Base-by-base conservation (phyloP, 208 protist genomes). In the Blechomonas ayalai region DNA sequence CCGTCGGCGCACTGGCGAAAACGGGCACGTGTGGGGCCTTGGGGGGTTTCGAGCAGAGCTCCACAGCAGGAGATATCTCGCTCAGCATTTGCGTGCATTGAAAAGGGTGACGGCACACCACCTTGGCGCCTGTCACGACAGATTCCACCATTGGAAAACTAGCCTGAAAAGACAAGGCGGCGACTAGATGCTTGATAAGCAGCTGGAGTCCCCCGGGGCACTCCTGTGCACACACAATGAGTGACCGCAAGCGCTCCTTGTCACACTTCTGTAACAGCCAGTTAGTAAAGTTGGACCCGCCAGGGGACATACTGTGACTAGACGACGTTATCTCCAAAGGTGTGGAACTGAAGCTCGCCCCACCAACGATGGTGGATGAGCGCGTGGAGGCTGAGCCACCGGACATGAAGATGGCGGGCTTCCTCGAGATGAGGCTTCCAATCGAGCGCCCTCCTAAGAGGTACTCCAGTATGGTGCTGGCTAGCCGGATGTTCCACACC, bases 81-180 rank as follows among this genome's bases (percentile, higher is more conserved):
- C 59, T 52, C 12, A 74, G 59, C 16, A 52, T 41, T n/a, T 70
- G 39, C 15, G 76, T 60, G 6, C 69, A 81, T 40, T 83, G 67
- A 6, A 70, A 41, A 22, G 79, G 78, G 1, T 61, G 58, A 34
- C 71, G 64, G 48, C 78, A 86, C 6, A 55, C 46, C 8, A 86
- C 79, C 36, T 60, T 57, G 13, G 61, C 59, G 15, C 54, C 45
- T 0, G 67, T 68, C 15, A 85, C 62, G 23, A 90, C 32, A 1
- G 78, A 89, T 64, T 94, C 78, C 7, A 94, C 82, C 22, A 89
- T 45, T 0, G 81, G 74, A 18, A 90, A 72, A 27, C 67, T 41
- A 22, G 36, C 63, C 27, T 77, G 51, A 24, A 82, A 51, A 6
- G 68, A 39, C 3, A 94, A 63, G 27, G 67, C 71, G 1, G 65